Conservation (phyloP, 108 stramenopile genomes). For the Conticribra guillardii region DNA sequence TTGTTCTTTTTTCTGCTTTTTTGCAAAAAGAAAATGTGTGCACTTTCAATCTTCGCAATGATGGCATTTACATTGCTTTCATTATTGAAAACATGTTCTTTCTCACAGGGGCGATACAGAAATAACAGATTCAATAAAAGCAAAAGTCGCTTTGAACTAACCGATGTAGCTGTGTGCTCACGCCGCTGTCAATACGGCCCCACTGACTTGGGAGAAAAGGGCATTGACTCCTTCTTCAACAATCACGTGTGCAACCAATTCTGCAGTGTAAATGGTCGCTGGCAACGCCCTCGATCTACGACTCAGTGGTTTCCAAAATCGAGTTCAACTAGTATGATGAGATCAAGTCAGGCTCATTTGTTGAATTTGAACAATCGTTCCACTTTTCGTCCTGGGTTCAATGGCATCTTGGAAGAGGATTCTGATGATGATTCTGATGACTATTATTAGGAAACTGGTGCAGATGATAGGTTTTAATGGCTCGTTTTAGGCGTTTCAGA, state of each 20-base stretch:
- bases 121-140: constrained; percentile 19
- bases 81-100: too few relatives aligned
- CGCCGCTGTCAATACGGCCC: constrained; percentile 53
- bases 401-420: constrained; percentile 45
- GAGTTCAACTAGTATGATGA: constrained; percentile 61
- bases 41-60: too few relatives aligned
- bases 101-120: constrained; percentile 28
- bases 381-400: constrained; percentile 43
- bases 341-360: constrained; percentile 39
- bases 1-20: too few relatives aligned
- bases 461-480: too few relatives aligned
- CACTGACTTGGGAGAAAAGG: constrained; percentile 77
- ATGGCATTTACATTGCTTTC: too few relatives aligned
- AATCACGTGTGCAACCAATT: constrained; percentile 74
- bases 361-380: constrained; percentile 36
- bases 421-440: constrained; percentile 30
- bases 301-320: constrained; percentile 58
- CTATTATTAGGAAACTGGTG: not conserved
- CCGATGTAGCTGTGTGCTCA: constrained; percentile 72
- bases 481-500: too few relatives aligned
- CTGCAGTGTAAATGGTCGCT: constrained; percentile 45
- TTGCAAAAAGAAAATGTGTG: too few relatives aligned
- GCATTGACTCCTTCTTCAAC: constrained; percentile 78
- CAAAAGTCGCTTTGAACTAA: constrained; percentile 72
- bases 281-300: constrained; percentile 45